phyloP scores from a whole-genome alignment of 2,329 filamentous ascomycete species.

The Monosporascus cannonballus region DNA sequence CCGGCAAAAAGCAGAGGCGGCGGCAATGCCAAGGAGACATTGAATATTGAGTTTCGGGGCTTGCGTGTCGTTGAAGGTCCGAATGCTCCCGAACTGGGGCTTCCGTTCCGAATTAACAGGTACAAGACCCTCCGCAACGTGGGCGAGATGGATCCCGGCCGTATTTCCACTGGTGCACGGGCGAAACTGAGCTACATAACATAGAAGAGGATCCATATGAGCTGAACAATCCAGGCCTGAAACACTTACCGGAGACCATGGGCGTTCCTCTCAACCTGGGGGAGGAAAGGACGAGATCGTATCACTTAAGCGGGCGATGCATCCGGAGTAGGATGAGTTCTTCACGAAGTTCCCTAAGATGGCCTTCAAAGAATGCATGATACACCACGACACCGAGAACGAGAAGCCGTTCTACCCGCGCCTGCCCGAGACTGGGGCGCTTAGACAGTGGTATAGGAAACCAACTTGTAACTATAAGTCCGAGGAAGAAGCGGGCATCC shows the following conservation, averaged over 20 bases:
- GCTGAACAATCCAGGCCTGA: slow-evolving; percentile 13
- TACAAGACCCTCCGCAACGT: slow-evolving; percentile 25
- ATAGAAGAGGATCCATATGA: slow-evolving; percentile 18
- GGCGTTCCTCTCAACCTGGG: slow-evolving; percentile 7
- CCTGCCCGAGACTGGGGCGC: too few species aligned
- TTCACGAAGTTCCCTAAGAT: slow-evolving; percentile 1
- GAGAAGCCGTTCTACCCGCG: too few species aligned
- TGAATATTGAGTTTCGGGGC: slow-evolving; percentile 2
- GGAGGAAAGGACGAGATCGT: slow-evolving; percentile 1
- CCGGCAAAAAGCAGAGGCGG: not conserved
- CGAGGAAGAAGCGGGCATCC: too few species aligned
- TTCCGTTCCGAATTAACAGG: slow-evolving; percentile 12
- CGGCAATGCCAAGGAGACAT: not conserved
- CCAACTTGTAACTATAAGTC: too few species aligned
- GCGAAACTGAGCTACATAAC: slow-evolving; percentile 27
- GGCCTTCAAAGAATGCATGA: slow-evolving; percentile 5
- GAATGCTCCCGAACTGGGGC: not conserved
- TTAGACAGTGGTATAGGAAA: too few species aligned
- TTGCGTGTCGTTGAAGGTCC: not conserved
- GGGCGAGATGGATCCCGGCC: slow-evolving; percentile 16
- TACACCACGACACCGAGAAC: too few species aligned
- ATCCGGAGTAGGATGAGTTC: slow-evolving; percentile 2
- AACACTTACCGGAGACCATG: slow-evolving; percentile 18
- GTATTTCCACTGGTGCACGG: slow-evolving; percentile 24
- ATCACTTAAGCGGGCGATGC: slow-evolving; percentile 4